Base-by-base conservation (phyloP, 306 rosid species). In the Acacia acuminata region DNA sequence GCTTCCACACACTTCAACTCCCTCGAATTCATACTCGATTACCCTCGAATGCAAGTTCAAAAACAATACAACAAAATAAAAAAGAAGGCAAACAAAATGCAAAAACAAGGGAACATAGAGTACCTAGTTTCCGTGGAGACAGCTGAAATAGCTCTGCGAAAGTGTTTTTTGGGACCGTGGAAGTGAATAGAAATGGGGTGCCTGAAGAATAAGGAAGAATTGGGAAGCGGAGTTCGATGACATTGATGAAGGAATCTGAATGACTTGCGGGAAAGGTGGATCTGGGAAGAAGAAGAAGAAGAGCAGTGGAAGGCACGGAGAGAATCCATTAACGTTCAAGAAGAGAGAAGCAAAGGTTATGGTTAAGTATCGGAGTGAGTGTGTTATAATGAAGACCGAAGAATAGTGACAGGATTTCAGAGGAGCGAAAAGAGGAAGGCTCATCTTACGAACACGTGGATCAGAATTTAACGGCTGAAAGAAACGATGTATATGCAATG, bases 261-360 rank as follows among this genome's bases (percentile, higher is more conserved):
- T 65, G 64, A 82, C 76, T 75, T 84, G 55, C 24, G 82, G 2
- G 47, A 50, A 56, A 71, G 61, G 40, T 38, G 80, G 86, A 77
- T 76, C 53, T 71, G 78, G 36, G 77, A 58, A 17, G 84, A 79
- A 27, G 85, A 60, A 19, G 86, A 82, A 27, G 85, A 60, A 19
- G 86, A 82, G 86, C 82, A 71, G 38, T 79, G 89, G 63, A 87
- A 75, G n/a, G 47, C 68, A 34, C 80, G 89, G 61, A 86, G 76
- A 75, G 89, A 86, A 69, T 85, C 88, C 89, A 85, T 85, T 76
- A 16, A 16, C 27, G 9, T 24, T 42, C 50, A 75, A 10, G 10
- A 27, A 27, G 71, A 24, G 66, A 24, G 30, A 63, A 15, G 16
- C 48, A 19, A 17, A 45, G 63, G 11, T 10, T 17, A 1, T 4